phyloP scores from a whole-genome alignment of 768 basidiomycete genomes.

The Phlebiopsis flavidoalba region DNA sequence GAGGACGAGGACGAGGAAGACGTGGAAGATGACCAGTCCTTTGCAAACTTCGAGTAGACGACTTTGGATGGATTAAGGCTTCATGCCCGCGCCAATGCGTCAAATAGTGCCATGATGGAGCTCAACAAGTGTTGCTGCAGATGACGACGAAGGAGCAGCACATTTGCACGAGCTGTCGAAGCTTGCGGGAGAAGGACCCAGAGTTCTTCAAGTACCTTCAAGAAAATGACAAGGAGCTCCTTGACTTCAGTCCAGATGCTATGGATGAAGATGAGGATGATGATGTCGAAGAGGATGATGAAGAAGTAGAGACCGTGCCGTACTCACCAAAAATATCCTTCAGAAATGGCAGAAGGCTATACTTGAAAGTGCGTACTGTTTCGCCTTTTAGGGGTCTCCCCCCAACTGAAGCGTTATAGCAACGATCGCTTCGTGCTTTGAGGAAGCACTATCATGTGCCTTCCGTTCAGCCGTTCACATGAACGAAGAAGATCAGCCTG shows the following conservation, averaged over 20 bases:
- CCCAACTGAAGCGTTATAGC: constrained; percentile 35
- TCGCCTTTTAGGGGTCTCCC: too few relatives aligned
- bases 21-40: constrained; percentile 56
- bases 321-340: constrained; percentile 67
- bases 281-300: constrained; percentile 42
- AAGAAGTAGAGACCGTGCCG: constrained; percentile 44
- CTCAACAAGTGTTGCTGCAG: not conserved
- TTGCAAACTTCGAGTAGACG: constrained; percentile 77
- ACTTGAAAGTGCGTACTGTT: constrained; percentile 56
- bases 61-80: constrained; percentile 58
- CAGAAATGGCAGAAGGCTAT: constrained; percentile 86
- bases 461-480: constrained; percentile 89
- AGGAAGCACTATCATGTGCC: constrained; percentile 77
- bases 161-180: constrained; percentile 83
- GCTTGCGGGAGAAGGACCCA: constrained; percentile 94
- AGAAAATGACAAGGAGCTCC: constrained; percentile 90
- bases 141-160: constrained; percentile 54
- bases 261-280: constrained; percentile 18
- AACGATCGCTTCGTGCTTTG: constrained; percentile 79
- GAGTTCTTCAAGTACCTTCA: constrained; percentile 98
- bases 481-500: constrained; percentile 76
- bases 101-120: not conserved
- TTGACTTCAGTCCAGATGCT: constrained; percentile 62
- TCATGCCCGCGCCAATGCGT: not conserved
- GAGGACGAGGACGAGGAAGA: constrained; percentile 36